A percentile compares a stretch with the other conserved stretches of the same genome.
Conservation (phyloP, 2,329 filamentous ascomycete species). For the Dactylellina drechsleri region DNA sequence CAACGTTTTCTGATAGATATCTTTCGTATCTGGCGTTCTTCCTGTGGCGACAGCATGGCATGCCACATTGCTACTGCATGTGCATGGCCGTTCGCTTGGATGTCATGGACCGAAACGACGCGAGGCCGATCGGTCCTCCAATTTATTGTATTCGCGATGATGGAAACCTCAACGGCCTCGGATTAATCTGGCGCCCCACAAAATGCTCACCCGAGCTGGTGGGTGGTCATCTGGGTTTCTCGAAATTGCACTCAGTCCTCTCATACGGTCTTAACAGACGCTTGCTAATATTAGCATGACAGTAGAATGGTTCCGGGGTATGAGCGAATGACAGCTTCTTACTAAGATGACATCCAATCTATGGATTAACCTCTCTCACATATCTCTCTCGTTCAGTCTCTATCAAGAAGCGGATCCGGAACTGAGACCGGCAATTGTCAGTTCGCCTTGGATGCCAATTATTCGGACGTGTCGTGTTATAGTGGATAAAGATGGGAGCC, state of each 20-base stretch:
- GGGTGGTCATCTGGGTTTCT: conserved; percentile 21
- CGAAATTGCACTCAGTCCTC: conserved; percentile 32
- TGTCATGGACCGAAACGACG: conserved; percentile 1
- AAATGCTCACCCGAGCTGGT: conserved; percentile 11
- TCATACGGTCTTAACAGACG: conserved; percentile 30
- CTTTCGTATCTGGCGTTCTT: neutral
- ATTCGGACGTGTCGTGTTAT: too few relatives aligned
- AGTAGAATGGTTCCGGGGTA: conserved; percentile 13
- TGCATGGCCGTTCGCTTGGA: conserved; percentile 26
- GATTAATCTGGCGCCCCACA: conserved; percentile 19
- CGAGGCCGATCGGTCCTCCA: conserved; percentile 19
- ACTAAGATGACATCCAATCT: conserved; percentile 33
- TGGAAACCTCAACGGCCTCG: conserved; percentile 33
- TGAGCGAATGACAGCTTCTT: conserved; percentile 44
- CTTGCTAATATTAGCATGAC: conserved; percentile 40
- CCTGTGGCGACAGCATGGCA: conserved; percentile 24
- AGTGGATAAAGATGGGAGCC: too few relatives aligned
- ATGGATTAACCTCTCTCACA: conserved; percentile 21
- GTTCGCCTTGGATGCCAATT: conserved; percentile 9
- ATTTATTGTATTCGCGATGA: conserved; percentile 29
- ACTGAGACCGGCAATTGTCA: too few relatives aligned
- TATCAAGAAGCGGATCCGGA: neutral
- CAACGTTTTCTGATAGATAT: neutral
- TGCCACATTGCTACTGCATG: conserved; percentile 2
- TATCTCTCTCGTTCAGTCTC: conserved; percentile 13